These are phyloP conservation scores for Oldenlandia corymbosa DNA, from an alignment of 257 asterid species.

Conservation along the genomic window DNA sequence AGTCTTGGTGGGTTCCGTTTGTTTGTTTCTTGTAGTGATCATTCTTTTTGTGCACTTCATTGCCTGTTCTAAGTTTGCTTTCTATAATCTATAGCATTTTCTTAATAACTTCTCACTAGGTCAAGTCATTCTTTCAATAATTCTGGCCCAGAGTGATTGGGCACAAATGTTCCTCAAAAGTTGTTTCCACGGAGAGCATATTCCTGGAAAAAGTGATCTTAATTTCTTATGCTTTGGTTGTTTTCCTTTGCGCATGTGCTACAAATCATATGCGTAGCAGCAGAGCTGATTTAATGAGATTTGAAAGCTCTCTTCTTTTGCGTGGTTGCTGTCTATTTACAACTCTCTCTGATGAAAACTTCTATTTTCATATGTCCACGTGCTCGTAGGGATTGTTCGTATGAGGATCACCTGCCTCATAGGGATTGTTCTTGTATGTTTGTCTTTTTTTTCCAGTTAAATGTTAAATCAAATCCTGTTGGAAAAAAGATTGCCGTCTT, in stretches of 20 bases:
- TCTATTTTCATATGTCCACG: too few relatives aligned
- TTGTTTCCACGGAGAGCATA: neutral
- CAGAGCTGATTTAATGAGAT: neutral
- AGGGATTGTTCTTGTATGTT: too few relatives aligned
- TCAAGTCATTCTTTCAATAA: neutral
- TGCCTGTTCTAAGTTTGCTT: neutral
- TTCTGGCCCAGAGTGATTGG: neutral
- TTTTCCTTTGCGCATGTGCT: too few relatives aligned
- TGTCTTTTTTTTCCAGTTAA: too few relatives aligned
- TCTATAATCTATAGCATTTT: neutral
- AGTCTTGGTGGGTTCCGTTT: constrained; percentile 64
- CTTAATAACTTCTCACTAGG: neutral
- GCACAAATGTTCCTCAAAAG: neutral
- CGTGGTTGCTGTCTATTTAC: neutral
- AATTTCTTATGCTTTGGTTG: neutral
- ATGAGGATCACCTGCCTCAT: too few relatives aligned
- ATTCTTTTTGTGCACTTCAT: constrained; percentile 3
- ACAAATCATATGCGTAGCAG: neutral
- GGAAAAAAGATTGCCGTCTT: too few relatives aligned
- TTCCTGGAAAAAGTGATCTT: neutral
- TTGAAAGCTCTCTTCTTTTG: neutral
- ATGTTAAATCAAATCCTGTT: too few relatives aligned
- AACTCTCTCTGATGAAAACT: too few relatives aligned
- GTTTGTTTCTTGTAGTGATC: constrained; percentile 5
- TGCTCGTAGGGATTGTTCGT: neutral